Evolutionary conservation across 441 rosid genomes (phyloP), one percentile per base, ranked within the genome.

Genomic region (Gossypium aridum): DNA sequence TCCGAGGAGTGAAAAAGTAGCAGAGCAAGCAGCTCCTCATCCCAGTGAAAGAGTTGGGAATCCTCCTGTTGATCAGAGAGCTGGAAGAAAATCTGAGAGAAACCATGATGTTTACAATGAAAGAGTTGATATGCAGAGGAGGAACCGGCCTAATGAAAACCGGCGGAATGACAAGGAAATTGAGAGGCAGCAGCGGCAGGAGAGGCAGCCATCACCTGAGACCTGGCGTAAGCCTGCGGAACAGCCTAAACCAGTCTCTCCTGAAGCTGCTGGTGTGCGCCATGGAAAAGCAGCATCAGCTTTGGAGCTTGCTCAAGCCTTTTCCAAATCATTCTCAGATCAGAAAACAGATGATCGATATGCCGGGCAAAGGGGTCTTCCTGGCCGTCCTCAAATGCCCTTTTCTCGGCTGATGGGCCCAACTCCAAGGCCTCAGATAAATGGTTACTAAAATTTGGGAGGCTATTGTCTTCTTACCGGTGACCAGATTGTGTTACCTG

Each of bases 271-370:
- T 60, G 82, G 91, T 23, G 1, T 64, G 64, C 88, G 92, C 54
- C 71, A 83, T 34, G 92, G 95, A 65, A 91, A 91, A 84, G 87
- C 90, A 64, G 91, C 94, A 51, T 91, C 97, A n/a, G 90, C 97
- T 0, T 73, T 89, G 71, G 92, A 93, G 78, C 94, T 91, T 75
- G 92, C 94, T 1, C 92, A 89, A 77, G 87, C 96, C 74, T 91
- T 88, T 75, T 87, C 97, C 0, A 82, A 80, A 66, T 84, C 97
- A 47, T 73, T 79, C 71, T 86, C 98, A 5, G 86, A 88, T 76
- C 77, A 88, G 14, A 90, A 83, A 88, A 69, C 86, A 51, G 78
- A 79, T 31, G 83, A 79, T 70, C 79, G 74, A 57, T 79, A 74
- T 62, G 64, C 85, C 10, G 78, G 74, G 37, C 80, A 80, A 76